Evolutionary conservation across 2,329 filamentous ascomycete genomes (phyloP), one percentile per base, ranked within the genome.

Genomic region (Atkinsonella hypoxylon): DNA sequence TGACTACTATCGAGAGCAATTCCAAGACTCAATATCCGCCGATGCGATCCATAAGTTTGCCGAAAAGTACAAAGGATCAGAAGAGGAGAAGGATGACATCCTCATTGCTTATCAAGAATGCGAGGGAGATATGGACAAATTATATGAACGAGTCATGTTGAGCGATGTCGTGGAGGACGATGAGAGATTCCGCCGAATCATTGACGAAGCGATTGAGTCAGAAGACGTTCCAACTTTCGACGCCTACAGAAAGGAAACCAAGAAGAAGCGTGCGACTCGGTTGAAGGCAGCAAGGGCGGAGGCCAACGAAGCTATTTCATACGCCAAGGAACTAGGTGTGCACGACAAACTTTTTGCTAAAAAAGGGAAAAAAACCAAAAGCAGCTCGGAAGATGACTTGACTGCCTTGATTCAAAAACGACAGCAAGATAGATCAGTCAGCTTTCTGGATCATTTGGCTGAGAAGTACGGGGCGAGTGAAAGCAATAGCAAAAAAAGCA

Each of bases 91-190:
- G 58, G 74, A 77, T 45, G 89, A 94, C 62, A 59, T 98, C 1
- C 71, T 98, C 4, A 71, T 75, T 12, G 86, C 87, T 1, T 98
- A 91, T 67, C 81, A 81, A 58, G 73, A 82, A 56, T 71, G 70
- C 61, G 74, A 88, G 62, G 93, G 93, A 34, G 75, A 86, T 54
- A 82, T 97, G 79, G 79, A 85, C 59, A 68, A 68, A 17, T 70
- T 98, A 1, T 97, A 94, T 67, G 80, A 89, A 62, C 71, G 73
- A 0, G 85, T 98, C 40, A 95, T 98, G 82, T 75, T 96, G 43
- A 94, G 88, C 58, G 78, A 91, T 61, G 82, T 89, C 10, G 63
- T 89, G 2, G 81, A 85, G 49, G 93, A 98, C 58, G 93, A 98
- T 58, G 83, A 85, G 50, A 77, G 93, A 9, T 96, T 95, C 68